Conservation (phyloP, 148 eudicot species). For the Vaccinium darrowii region DNA sequence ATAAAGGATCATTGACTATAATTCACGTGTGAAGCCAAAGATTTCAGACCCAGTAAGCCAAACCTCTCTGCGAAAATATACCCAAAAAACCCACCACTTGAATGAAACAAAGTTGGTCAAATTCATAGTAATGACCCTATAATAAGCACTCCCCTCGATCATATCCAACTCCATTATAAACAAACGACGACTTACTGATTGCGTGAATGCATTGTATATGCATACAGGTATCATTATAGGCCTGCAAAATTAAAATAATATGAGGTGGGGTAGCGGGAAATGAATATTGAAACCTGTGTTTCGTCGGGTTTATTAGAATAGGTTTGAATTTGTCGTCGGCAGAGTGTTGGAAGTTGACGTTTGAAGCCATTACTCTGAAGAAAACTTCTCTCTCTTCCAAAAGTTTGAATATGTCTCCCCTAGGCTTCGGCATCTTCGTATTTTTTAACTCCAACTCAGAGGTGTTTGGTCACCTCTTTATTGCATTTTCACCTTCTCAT, state of each 20-base stretch:
- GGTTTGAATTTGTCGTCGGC: background rate
- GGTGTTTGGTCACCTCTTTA: too few species aligned
- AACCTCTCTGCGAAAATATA: background rate
- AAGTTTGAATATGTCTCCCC: background rate
- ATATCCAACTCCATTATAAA: background rate
- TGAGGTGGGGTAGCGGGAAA: background rate
- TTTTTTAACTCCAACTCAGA: background rate
- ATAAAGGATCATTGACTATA: constrained; percentile 7
- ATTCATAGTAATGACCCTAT: background rate
- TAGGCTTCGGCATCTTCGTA: background rate
- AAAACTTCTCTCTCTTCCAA: background rate
- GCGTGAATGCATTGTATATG: background rate
- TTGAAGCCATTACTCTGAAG: background rate
- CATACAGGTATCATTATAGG: background rate
- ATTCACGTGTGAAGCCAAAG: background rate
- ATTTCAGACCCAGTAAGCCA: constrained; percentile 4
- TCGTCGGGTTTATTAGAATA: background rate
- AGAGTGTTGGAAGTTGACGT: background rate
- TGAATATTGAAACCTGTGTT: background rate
- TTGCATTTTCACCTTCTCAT: too few species aligned
- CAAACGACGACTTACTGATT: background rate
- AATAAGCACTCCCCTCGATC: constrained; percentile 4
- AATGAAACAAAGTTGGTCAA: constrained; percentile 8
- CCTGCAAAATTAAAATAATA: background rate
- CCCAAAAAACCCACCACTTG: background rate